Base-by-base conservation (phyloP, 2,329 filamentous ascomycete genomes). In the Trichoderma guizhouense region DNA sequence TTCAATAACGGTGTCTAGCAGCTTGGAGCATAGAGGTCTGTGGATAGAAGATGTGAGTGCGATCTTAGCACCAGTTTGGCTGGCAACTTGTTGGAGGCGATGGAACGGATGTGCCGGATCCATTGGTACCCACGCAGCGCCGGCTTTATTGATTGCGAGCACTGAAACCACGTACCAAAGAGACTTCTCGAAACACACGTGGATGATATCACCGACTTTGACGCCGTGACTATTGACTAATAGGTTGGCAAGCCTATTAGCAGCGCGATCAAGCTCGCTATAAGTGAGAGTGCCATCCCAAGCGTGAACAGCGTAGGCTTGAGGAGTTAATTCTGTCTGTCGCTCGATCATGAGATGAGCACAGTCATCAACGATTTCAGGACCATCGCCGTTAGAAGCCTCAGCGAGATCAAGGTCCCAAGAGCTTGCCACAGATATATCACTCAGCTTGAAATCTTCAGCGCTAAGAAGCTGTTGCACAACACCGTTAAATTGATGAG, bases 221-320 rank as follows among this genome's bases (percentile, higher is more conserved):
- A 83, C 74, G 15, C 78, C 77, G 11, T 68, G 28, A n/a, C 12
- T 15, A 11, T n/a, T 9, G 26, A 67, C 21, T 21, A 73, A 30
- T 3, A 69, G 26, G 28, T 58, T 55, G 26, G 69, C 70, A 5
- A 72, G 57, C 7, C 64, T 66, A 47, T 71, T 74, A 12, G 73
- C 51, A 15, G 67, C 63, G 18, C 28, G 55, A 6, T 75, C 66
- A 15, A 77, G 70, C 18, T 77, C 67, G 11, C 21, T 65, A 53
- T 75, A 76, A 1, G 75, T 76, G 30, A 75, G 62, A 12, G 62
- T 24, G 3, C 71, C 72, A 53, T 77, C 76, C 75, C 75, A 77
- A 5, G 74, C 66, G 7, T 65, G 21, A 21, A 77, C 67, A 28
- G 74, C 74, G 4, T 15, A 8, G 7, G 66, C 58, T 36, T 60